Percentiles rank a stretch among this genome's conserved stretches.
These are phyloP conservation scores for Clarireedia homoeocarpa DNA, from an alignment of 2,329 filamentous ascomycete genomes.

Conservation along the genomic window DNA sequence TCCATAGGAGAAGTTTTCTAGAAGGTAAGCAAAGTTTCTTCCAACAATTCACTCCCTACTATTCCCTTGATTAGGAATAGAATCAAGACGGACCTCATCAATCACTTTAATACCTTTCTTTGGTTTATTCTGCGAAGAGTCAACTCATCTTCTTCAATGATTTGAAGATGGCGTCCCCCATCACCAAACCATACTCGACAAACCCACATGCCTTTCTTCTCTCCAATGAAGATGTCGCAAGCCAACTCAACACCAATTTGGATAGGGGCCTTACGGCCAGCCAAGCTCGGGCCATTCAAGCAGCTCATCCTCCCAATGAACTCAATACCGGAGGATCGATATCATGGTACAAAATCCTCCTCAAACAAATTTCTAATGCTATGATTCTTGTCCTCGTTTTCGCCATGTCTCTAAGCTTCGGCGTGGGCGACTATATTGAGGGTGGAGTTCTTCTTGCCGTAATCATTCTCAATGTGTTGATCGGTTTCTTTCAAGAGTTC, in stretches of 20 bases:
- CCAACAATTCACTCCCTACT: slow-evolving; percentile 20
- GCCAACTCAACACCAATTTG: slow-evolving; percentile 52
- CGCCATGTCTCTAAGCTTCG: slow-evolving; percentile 50
- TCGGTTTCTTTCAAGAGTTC: slow-evolving; percentile 49
- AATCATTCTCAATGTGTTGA: slow-evolving; percentile 49
- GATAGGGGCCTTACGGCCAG: slow-evolving; percentile 58
- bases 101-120: background rate
- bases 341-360: slow-evolving; percentile 58
- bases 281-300: slow-evolving; percentile 51
- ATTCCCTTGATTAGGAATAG: slow-evolving; percentile 29
- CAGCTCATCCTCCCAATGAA: slow-evolving; percentile 42
- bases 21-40: background rate
- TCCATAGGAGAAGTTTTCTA: background rate
- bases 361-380: slow-evolving; percentile 61
- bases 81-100: background rate
- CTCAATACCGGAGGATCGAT: slow-evolving; percentile 47
- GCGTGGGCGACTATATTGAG: slow-evolving; percentile 52
- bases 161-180: background rate
- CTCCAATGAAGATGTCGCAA: slow-evolving; percentile 51
- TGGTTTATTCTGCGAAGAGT: background rate
- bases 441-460: slow-evolving; percentile 52
- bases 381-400: slow-evolving; percentile 57
- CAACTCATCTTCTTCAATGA: background rate
- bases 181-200: slow-evolving; percentile 11
- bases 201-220: slow-evolving; percentile 51